phyloP scores from a whole-genome alignment of 768 basidiomycete genomes.

The Lactifluus volemus region DNA sequence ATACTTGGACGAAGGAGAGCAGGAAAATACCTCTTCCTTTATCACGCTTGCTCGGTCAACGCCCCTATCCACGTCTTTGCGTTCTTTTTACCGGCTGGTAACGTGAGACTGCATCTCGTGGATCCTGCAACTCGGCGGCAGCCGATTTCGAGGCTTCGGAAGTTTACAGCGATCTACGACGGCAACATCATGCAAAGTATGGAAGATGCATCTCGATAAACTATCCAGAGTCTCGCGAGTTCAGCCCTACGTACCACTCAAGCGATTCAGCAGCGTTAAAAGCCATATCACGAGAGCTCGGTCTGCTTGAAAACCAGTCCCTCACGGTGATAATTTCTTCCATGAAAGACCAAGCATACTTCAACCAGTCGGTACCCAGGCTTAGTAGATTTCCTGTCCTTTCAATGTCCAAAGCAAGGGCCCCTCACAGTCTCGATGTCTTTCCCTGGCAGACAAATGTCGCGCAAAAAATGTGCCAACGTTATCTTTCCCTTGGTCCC shows the following conservation, averaged over 20 bases:
- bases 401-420: conserved; percentile 74
- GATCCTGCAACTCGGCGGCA: conserved; percentile 87
- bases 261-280: conserved; percentile 75
- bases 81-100: conserved; percentile 66
- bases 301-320: conserved; percentile 61
- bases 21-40: conserved; percentile 78
- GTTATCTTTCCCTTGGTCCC: conserved; percentile 66
- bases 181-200: conserved; percentile 38
- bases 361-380: conserved; percentile 62
- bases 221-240: conserved; percentile 58
- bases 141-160: conserved; percentile 70
- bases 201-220: conserved; percentile 40
- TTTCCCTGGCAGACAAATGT: conserved; percentile 88
- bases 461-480: conserved; percentile 71
- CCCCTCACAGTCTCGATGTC: conserved; percentile 63
- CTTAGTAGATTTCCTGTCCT: conserved; percentile 80
- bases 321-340: conserved; percentile 80
- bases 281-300: conserved; percentile 81
- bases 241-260: conserved; percentile 66
- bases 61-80: conserved; percentile 80
- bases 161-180: conserved; percentile 54
- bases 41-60: conserved; percentile 70
- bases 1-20: conserved; percentile 69
- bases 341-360: conserved; percentile 73
- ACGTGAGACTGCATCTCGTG: conserved; percentile 76